A percentile compares a stretch with the other conserved stretches of the same genome.
Conservation (phyloP, 371 early-diverging fungal species). For the Zopfochytrium polystomum region DNA sequence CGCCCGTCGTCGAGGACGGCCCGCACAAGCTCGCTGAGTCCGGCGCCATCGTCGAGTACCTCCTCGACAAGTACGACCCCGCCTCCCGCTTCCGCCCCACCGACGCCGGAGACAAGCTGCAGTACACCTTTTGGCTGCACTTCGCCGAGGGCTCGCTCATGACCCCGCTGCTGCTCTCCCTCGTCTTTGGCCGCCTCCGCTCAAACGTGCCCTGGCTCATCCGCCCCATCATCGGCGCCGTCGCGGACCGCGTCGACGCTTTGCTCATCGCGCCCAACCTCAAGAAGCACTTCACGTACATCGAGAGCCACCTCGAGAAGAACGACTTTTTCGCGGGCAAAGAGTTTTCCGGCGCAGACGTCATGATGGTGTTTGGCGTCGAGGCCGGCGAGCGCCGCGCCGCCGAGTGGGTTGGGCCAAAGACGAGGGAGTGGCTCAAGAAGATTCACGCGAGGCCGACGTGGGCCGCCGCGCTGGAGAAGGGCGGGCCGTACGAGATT, state of each 20-base stretch:
- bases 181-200: conserved; percentile 16
- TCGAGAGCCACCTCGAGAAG: conserved; percentile 29
- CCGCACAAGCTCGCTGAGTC: conserved; percentile 29
- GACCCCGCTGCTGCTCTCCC: conserved; percentile 18
- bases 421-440: background rate
- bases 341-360: conserved; percentile 38
- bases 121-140: conserved; percentile 38
- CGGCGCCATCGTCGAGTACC: conserved; percentile 40
- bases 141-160: conserved; percentile 31
- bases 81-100: conserved; percentile 14
- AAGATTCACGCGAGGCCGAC: background rate
- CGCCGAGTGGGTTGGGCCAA: background rate
- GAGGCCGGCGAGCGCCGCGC: conserved; percentile 22
- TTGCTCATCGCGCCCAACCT: conserved; percentile 19
- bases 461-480: too few species aligned
- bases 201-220: conserved; percentile 19
- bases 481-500: too few species aligned
- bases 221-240: conserved; percentile 17
- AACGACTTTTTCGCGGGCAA: conserved; percentile 33
- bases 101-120: background rate
- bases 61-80: conserved; percentile 18
- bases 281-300: conserved; percentile 12
- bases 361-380: conserved; percentile 30
- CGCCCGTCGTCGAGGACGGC: conserved; percentile 39
- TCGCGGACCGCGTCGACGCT: conserved; percentile 9